phyloP scores from a whole-genome alignment of 1,139 yeast species.

The Lodderomyces pseudojiufengensis region DNA sequence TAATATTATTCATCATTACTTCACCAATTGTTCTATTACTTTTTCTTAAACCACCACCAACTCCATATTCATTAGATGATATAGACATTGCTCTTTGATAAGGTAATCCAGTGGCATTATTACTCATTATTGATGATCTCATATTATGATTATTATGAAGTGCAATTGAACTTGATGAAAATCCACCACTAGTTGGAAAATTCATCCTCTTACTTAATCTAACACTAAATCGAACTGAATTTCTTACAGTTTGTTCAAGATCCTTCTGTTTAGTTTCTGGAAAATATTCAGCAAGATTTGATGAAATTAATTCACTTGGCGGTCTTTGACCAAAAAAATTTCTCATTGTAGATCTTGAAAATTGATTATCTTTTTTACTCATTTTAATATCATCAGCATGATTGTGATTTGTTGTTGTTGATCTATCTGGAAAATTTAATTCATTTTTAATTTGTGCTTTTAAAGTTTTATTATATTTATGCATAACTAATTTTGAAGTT shows the following conservation, averaged over 20 bases:
- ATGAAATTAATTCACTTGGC: constrained; percentile 86
- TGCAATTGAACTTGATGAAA: constrained; percentile 16
- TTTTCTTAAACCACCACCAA: constrained; percentile 9
- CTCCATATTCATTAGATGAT: constrained; percentile 18
- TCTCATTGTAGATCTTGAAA: constrained; percentile 31
- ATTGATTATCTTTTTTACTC: background rate
- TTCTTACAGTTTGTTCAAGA: constrained; percentile 75
- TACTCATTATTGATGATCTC: constrained; percentile 23
- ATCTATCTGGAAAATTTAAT: background rate
- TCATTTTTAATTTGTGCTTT: background rate
- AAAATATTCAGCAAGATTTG: constrained; percentile 86
- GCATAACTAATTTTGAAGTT: constrained; percentile 48
- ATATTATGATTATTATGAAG: constrained; percentile 14
- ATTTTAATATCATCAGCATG: background rate
- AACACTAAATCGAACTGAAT: constrained; percentile 75
- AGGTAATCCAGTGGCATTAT: constrained; percentile 17
- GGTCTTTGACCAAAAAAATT: constrained; percentile 87
- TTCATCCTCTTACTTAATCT: constrained; percentile 47
- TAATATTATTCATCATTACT: constrained; percentile 55
- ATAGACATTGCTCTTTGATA: constrained; percentile 21
- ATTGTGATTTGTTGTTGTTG: background rate
- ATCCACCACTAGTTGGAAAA: constrained; percentile 21
- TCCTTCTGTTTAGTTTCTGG: constrained; percentile 77
- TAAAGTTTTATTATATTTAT: constrained; percentile 25
- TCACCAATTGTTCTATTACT: constrained; percentile 61